Base-by-base conservation (phyloP, 1,284 basidiomycete species). In the Ustilago xerochloae region DNA sequence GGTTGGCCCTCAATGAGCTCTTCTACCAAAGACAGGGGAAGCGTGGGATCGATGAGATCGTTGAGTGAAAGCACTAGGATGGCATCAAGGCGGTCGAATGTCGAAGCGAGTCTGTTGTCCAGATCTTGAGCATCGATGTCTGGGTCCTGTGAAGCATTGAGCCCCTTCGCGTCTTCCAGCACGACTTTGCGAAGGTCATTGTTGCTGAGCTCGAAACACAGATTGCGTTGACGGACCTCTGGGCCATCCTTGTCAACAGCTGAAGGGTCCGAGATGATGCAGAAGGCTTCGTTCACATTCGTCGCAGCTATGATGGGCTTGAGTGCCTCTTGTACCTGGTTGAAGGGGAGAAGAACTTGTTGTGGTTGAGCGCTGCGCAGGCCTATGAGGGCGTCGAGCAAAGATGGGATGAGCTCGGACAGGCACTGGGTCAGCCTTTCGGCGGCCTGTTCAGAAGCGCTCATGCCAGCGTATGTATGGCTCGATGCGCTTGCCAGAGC, bases 1-100 rank as follows among this genome's bases (percentile, higher is more conserved):
- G 81, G 61, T 35, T 76, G 57, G 33, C 56, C 57, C 50, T 81
- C 78, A 35, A 80, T 51, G 39, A 77, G 47, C 47, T 82, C 81
- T 48, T 81, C 78, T 4, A 80, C 51, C 24, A 80, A 33, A 3
- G 66, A 57, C 16, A 79, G 51, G 6, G 77, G 76, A 3, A 81
- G 49, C 1, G 71, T 63, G 2, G 74, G 47, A 30, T 82, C 81
- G 16, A 75, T 36, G 9, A 80, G 32, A 29, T 71, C 69, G 13
- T 54, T 46, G 13, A 61, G 66, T 6, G 69, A 67, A 12, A 82
- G 56, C 1, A 58, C 55, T 0, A 82, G 61, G 20, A 75, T 67
- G 6, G 60, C 49, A 46, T 82, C 80, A 12, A 81, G 61, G 6
- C 69, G 67, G n/a, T 75, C 71, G 13, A 75, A 51, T 0, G 55